Conservation (phyloP, 1,284 basidiomycete genomes). For the Bjerkandera adusta region DNA sequence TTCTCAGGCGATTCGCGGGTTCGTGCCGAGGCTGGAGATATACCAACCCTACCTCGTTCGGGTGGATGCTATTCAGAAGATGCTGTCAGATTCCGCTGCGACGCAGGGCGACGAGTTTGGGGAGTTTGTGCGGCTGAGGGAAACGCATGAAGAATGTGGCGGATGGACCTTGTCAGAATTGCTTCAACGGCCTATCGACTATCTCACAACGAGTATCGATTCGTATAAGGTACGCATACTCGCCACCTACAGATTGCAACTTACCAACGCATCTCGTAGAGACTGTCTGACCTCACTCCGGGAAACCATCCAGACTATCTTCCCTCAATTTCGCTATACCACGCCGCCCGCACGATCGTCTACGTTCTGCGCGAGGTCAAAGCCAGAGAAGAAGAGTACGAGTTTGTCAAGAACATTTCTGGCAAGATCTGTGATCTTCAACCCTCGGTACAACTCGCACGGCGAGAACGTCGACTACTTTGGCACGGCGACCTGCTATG, state of each 20-base stretch:
- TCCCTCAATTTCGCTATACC: conserved; percentile 62
- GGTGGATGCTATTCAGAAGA: conserved; percentile 58
- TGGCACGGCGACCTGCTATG: conserved; percentile 52
- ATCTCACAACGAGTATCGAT: conserved; percentile 71
- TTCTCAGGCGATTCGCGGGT: conserved; percentile 55
- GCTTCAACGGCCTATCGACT: conserved; percentile 72
- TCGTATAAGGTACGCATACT: conserved; percentile 69
- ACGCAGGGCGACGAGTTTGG: conserved; percentile 58
- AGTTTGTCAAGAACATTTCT: conserved; percentile 62
- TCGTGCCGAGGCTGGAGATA: conserved; percentile 68
- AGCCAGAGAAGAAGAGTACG: conserved; percentile 79
- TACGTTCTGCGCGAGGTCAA: conserved; percentile 82
- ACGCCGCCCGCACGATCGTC: conserved; percentile 67
- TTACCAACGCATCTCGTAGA: conserved; percentile 34
- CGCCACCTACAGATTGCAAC: neutral
- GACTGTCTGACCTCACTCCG: conserved; percentile 67
- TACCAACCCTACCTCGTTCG: conserved; percentile 85
- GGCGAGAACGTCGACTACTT: conserved; percentile 70
- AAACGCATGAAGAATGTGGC: conserved; percentile 47
- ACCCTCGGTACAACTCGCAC: conserved; percentile 47
- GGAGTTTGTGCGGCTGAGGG: conserved; percentile 80
- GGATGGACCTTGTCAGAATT: conserved; percentile 66
- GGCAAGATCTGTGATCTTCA: conserved; percentile 61
- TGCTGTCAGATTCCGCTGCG: conserved; percentile 33
- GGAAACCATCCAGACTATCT: conserved; percentile 67